phyloP scores from a whole-genome alignment of 139 green algal genomes.

The Haematococcus lacustris region DNA sequence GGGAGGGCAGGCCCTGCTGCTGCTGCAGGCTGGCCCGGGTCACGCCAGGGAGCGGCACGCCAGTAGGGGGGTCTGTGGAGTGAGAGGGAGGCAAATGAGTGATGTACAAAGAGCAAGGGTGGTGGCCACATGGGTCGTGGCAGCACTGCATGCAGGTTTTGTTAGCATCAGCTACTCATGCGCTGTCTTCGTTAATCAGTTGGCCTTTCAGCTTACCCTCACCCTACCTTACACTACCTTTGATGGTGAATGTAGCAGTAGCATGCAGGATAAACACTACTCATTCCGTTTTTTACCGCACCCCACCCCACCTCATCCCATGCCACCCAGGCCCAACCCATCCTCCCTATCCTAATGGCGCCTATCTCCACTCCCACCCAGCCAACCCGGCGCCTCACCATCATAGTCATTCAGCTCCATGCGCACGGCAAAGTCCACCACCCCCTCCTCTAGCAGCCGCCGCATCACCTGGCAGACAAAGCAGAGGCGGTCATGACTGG shows the following conservation, averaged over 20 bases:
- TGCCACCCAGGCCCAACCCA: too few relatives aligned
- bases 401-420: not conserved
- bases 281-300: too few relatives aligned
- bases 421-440: not conserved
- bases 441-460: not conserved
- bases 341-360: too few relatives aligned
- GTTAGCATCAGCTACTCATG: not conserved
- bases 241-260: too few relatives aligned
- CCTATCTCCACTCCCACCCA: too few relatives aligned
- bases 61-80: not conserved
- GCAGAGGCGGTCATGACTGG: too few relatives aligned
- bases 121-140: not conserved
- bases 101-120: not conserved
- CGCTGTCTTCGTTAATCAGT: not conserved
- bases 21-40: not conserved
- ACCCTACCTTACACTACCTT: too few relatives aligned
- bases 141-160: not conserved
- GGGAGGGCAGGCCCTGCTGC: not conserved
- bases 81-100: not conserved
- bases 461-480: not conserved
- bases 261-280: too few relatives aligned
- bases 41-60: not conserved
- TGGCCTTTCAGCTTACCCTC: not conserved
- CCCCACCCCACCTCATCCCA: too few relatives aligned
- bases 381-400: too few relatives aligned